Evolutionary conservation across 208 protist genomes (phyloP), one percentile per base, ranked within the genome.

Genomic region (Trypanosoma scelopori): DNA sequence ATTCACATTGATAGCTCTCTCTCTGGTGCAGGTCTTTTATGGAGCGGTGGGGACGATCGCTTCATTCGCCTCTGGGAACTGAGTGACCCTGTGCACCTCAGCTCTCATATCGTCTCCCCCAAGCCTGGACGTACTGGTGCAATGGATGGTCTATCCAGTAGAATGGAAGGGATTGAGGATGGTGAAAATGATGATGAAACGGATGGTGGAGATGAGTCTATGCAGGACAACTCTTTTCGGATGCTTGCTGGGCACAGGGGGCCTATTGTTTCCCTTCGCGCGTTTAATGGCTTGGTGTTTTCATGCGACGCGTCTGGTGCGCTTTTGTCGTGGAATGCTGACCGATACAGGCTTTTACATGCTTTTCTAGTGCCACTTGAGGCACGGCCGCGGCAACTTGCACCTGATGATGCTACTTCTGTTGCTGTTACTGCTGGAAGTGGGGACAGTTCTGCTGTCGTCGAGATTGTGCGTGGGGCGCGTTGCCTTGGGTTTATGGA

Each of bases 1-100:
- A 22, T 60, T 30, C 48, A 51, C 42, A n/a, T 69, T 47, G 1
- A 30, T 0, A 45, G 27, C 4, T 23, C 2, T 22, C 18, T 5
- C 12, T 5, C 16, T 52, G 45, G 32, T 57, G 46, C 7, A 30
- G 58, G 53, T 35, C 16, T 23, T 35, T 27, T 71, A 32, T 71
- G 65, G 65, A 71, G 47, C 25, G 65, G 43, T 43, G 65, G 65
- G n/a, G 55, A 63, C 3, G 65, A 71, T n/a, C 18, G 49, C 23
- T 55, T 64, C 41, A 59, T 71, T 56, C 55, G 48, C n/a, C 45
- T 64, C 16, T 71, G 65, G 65, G 43, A 64, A 12, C 23, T 71
- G 11, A 41, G 25, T 20, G n/a, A 69, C 20, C 39, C 52, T 37
- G 41, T 56, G 11, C 63, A 69, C n/a, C 37, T 20, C 37, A 45